Evolutionary conservation across 2,329 filamentous ascomycete genomes (phyloP), one percentile per base, ranked within the genome.

Genomic region (Aureobasidium lini): DNA sequence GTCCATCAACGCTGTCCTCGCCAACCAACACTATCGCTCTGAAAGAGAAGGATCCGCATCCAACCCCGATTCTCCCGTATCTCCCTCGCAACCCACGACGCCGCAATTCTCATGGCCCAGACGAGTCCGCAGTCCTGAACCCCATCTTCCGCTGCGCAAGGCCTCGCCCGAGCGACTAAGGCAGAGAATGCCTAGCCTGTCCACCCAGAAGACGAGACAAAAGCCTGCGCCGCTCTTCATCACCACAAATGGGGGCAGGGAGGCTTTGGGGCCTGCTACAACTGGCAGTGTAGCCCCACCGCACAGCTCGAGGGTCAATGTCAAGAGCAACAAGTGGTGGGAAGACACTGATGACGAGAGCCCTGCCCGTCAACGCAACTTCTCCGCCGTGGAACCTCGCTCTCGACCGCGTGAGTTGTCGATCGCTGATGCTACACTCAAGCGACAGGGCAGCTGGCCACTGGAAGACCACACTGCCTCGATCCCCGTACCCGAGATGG

Each of bases 121-220:
- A 29, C 28, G 52, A 42, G 43, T 69, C 23, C 66, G 65, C 29
- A 59, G 62, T 9, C 73, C 75, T 31, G 73, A 73, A 52, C 75
- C 76, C 39, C 73, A 77, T 59, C 70, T 75, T 23, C 67, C 71
- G 28, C 66, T 73, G 11, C 71, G 76, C 28, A 73, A 74, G 62
- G 70, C 72, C 34, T 73, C 75, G 1, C 71, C 76, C 16, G 71
- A 73, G 11, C 70, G 73, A 32, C 70, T 77, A 58, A 70, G 72
- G 56, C 67, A 66, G 39, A 44, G 57, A 28, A 53, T 46, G 62
- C 61, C 61, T 23, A 49, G 44, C 4, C 31, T 56, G 52, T 29
- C 39, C 1, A 43, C 28, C 53, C 43, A 8, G 11, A 57, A 57
- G 53, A 57, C 53, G 13, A 57, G 53, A 43, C 40, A 47, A 32